Conservation (phyloP, 2,329 filamentous ascomycete species). For the Fusarium tjaetaba region DNA sequence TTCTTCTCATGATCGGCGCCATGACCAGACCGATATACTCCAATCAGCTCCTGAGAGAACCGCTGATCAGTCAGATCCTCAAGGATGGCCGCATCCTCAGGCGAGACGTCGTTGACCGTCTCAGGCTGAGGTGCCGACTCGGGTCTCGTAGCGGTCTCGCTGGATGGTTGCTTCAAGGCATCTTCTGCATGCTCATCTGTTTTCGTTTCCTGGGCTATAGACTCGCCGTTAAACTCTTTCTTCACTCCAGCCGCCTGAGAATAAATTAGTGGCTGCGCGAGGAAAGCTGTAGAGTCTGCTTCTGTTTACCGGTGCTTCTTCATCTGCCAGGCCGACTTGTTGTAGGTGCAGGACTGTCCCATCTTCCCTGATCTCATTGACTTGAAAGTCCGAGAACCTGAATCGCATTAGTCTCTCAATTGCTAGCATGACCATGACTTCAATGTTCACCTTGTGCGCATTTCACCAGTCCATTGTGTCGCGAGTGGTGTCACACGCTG, state of each 20-base stretch:
- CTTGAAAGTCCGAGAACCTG: slow-evolving; percentile 90
- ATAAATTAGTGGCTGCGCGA: slow-evolving; percentile 17
- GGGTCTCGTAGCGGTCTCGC: slow-evolving; percentile 28
- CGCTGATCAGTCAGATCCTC: slow-evolving; percentile 51
- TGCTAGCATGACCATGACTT: neutral
- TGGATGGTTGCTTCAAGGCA: slow-evolving; percentile 25
- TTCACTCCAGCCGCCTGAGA: slow-evolving; percentile 25
- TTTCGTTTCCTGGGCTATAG: slow-evolving; percentile 19
- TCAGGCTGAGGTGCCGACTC: slow-evolving; percentile 33
- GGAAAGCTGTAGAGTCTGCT: neutral
- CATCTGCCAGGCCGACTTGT: slow-evolving; percentile 51
- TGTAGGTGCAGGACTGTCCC: slow-evolving; percentile 80
- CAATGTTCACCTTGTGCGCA: slow-evolving; percentile 50
- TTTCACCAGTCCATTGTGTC: slow-evolving; percentile 53
- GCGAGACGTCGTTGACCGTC: slow-evolving; percentile 43
- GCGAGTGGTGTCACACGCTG: slow-evolving; percentile 52
- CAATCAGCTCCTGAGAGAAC: slow-evolving; percentile 54
- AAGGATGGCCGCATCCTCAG: slow-evolving; percentile 51
- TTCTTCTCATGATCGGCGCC: slow-evolving; percentile 43
- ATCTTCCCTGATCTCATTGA: slow-evolving; percentile 84
- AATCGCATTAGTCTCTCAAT: slow-evolving; percentile 24
- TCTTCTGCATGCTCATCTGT: slow-evolving; percentile 22
- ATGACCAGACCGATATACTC: slow-evolving; percentile 53
- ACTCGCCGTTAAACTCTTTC: slow-evolving; percentile 21
- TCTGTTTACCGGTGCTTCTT: slow-evolving; percentile 28